Conservation (phyloP, 2,329 filamentous ascomycete genomes). For the Alternaria sp. region DNA sequence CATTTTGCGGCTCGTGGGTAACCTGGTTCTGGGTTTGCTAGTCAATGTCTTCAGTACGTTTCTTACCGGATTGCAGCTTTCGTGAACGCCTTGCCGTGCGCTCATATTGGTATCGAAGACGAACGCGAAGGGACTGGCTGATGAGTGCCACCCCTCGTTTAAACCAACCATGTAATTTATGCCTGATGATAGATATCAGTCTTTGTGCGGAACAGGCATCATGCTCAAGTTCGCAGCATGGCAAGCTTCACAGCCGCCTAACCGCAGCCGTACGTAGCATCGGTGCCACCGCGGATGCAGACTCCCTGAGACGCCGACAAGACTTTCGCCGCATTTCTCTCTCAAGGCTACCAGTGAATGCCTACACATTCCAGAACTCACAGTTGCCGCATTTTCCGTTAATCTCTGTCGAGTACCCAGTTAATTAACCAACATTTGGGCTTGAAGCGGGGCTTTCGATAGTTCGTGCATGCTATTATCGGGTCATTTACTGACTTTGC, state of each 20-base stretch:
- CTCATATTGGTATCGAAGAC: slow-evolving; percentile 22
- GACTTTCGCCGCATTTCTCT: slow-evolving; percentile 9
- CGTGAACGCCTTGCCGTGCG: slow-evolving; percentile 20
- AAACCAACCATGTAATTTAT: neutral
- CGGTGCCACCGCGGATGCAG: neutral
- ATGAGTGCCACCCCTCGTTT: neutral
- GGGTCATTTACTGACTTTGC: slow-evolving; percentile 43
- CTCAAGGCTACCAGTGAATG: slow-evolving; percentile 1
- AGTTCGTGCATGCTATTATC: slow-evolving; percentile 33
- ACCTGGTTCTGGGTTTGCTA: slow-evolving; percentile 18
- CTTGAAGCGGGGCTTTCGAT: slow-evolving; percentile 44
- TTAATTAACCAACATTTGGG: slow-evolving; percentile 47
- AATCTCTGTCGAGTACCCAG: slow-evolving; percentile 25
- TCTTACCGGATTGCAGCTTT: slow-evolving; percentile 18
- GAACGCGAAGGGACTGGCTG: neutral
- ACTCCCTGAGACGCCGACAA: slow-evolving; percentile 10
- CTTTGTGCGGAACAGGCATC: neutral
- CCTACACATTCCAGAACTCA: neutral
- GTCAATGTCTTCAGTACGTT: slow-evolving; percentile 20
- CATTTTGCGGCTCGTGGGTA: slow-evolving; percentile 26
- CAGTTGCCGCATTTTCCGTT: slow-evolving; percentile 26
- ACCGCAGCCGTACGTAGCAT: slow-evolving; percentile 1
- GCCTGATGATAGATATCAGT: neutral
- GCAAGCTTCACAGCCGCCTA: slow-evolving; percentile 7
- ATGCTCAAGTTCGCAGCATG: neutral